These are phyloP conservation scores for Buxus sempervirens DNA, from an alignment of 164 flowering plant species.

Conservation along the genomic window DNA sequence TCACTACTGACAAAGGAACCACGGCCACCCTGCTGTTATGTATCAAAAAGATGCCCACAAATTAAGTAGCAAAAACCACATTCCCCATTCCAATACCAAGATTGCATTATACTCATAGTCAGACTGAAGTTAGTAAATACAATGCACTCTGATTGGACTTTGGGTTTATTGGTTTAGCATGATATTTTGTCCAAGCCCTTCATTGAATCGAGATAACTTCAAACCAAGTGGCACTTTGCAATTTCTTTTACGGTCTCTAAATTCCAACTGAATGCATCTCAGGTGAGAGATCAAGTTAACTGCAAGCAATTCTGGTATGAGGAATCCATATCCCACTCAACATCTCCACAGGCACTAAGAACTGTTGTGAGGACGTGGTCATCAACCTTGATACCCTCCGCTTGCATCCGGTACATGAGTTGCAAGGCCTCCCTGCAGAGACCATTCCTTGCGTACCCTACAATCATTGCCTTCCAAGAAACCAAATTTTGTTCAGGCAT, in stretches of 20 bases:
- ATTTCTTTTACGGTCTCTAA: not conserved
- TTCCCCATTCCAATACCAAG: not conserved
- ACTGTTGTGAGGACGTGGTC: constrained; percentile 55
- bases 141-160: no score
- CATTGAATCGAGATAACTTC: not conserved
- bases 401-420: constrained; percentile 80
- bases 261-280: not conserved
- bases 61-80: not conserved
- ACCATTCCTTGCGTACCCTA: constrained; percentile 78
- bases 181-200: not conserved
- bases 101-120: not conserved
- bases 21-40: not conserved
- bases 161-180: no score
- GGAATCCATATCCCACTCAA: constrained; percentile 33
- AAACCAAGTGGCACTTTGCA: not conserved
- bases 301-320: constrained; percentile 26
- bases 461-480: constrained; percentile 83
- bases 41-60: not conserved
- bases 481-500: constrained; percentile 71
- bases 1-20: not conserved
- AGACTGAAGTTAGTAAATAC: no score
- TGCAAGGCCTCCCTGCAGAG: constrained; percentile 62
- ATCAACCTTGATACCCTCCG: constrained; percentile 68
- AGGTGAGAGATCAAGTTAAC: constrained; percentile 9
- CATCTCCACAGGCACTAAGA: constrained; percentile 68